These are phyloP conservation scores for Lipomyces kockii DNA, from an alignment of 805 yeast species.

Conservation along the genomic window DNA sequence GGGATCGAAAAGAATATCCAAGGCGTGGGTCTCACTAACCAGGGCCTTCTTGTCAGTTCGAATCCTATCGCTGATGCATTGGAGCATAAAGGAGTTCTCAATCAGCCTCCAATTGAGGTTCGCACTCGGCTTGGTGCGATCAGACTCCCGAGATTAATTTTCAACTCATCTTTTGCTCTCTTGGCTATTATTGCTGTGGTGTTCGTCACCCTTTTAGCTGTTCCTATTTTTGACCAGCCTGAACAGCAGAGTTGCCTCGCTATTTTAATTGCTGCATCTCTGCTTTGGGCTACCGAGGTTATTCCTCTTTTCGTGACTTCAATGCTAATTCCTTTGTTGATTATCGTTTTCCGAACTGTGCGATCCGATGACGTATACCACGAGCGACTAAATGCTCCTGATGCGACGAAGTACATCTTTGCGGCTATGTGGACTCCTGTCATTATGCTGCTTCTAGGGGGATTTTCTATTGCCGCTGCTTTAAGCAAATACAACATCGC, in stretches of 20 bases:
- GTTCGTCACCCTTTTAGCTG: slow-evolving; percentile 54
- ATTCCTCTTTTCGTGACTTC: slow-evolving; percentile 92
- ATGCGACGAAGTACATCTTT: slow-evolving; percentile 78
- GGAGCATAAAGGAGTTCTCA: slow-evolving; percentile 17
- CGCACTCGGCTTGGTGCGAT: slow-evolving; percentile 32
- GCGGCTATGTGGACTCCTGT: slow-evolving; percentile 95
- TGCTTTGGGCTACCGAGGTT: slow-evolving; percentile 92
- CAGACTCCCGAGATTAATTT: slow-evolving; percentile 46
- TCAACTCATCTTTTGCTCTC: slow-evolving; percentile 51
- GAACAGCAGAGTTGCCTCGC: slow-evolving; percentile 83
- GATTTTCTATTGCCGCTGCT: slow-evolving; percentile 94
- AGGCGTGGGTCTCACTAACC: slow-evolving; percentile 54
- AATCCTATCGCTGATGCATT: slow-evolving; percentile 34
- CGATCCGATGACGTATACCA: slow-evolving; percentile 57
- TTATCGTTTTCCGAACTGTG: slow-evolving; percentile 72
- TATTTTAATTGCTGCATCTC: slow-evolving; percentile 74
- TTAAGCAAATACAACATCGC: slow-evolving; percentile 90
- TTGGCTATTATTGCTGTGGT: slow-evolving; percentile 54
- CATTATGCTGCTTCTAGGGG: slow-evolving; percentile 86
- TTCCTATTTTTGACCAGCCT: slow-evolving; percentile 56
- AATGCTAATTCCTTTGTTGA: slow-evolving; percentile 75
- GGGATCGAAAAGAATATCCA: slow-evolving; percentile 86
- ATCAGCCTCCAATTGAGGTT: slow-evolving; percentile 24
- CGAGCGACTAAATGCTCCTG: slow-evolving; percentile 61
- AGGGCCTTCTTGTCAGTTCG: slow-evolving; percentile 26